Percentiles rank a stretch among this genome's conserved stretches.
Evolutionary conservation across 495 filamentous ascomycete species (phyloP).

Genomic region (Podospora tetraspora): DNA sequence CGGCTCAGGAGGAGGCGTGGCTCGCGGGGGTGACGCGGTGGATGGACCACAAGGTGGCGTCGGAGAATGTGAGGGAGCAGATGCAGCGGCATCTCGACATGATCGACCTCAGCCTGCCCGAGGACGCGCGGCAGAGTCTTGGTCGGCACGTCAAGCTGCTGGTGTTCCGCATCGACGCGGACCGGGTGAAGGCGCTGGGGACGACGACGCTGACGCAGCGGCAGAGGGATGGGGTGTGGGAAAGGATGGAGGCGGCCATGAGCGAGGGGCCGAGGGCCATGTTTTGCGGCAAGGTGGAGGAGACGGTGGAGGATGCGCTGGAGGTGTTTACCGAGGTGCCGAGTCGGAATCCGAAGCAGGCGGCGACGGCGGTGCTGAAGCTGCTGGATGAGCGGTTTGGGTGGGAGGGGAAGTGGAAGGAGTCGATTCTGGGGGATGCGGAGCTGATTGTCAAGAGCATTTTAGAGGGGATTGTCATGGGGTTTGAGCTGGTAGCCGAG

Average conservation of each 20-base stretch:
- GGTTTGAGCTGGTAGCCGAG: conserved; percentile 11
- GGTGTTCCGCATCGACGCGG: conserved; percentile 7
- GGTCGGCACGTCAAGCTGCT: conserved; percentile 12
- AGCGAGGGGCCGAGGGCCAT: conserved; percentile 8
- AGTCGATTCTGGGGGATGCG: conserved; percentile 10
- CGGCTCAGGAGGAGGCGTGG: conserved; percentile 10
- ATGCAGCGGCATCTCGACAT: conserved; percentile 21
- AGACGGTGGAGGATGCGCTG: conserved; percentile 10
- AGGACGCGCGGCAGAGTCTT: conserved; percentile 1
- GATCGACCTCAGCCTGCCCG: conserved; percentile 13
- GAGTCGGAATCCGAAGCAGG: conserved; percentile 7
- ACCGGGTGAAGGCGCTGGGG: not conserved
- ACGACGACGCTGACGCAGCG: conserved; percentile 8
- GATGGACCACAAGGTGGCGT: conserved; percentile 11
- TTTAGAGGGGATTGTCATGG: conserved; percentile 9
- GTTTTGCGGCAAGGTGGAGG: conserved; percentile 14
- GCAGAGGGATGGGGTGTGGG: conserved; percentile 10
- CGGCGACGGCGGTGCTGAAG: conserved; percentile 1
- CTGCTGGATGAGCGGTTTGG: conserved; percentile 17
- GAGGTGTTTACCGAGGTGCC: conserved; percentile 10
- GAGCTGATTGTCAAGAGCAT: conserved; percentile 15
- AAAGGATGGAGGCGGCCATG: conserved; percentile 13
- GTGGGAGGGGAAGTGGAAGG: conserved; percentile 9
- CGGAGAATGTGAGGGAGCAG: conserved; percentile 12
- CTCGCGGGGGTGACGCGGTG: conserved; percentile 8